Evolutionary conservation across 1,284 basidiomycete species (phyloP).

Genomic region (Puccinia brachypodii): DNA sequence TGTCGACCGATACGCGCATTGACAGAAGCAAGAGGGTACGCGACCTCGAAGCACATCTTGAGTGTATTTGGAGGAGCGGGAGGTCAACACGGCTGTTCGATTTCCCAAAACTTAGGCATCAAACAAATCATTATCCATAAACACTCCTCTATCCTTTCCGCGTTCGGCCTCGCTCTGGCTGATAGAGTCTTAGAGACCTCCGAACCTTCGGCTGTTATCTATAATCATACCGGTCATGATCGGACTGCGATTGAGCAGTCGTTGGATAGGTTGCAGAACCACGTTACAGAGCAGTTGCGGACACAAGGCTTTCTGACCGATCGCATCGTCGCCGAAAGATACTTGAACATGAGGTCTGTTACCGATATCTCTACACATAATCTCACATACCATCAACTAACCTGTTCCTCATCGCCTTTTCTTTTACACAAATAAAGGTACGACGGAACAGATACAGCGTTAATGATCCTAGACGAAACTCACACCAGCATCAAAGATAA

Average conservation of each 20-base stretch:
- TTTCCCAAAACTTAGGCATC: conserved; percentile 76
- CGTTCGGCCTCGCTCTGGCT: conserved; percentile 83
- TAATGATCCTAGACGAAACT: conserved; percentile 40
- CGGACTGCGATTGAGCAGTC: conserved; percentile 5
- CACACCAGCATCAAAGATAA: background rate
- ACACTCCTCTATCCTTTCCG: conserved; percentile 81
- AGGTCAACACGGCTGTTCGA: conserved; percentile 87
- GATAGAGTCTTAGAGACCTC: conserved; percentile 63
- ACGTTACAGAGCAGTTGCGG: conserved; percentile 22
- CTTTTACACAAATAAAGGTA: conserved; percentile 1
- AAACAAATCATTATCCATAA: conserved; percentile 79
- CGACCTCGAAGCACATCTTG: conserved; percentile 80
- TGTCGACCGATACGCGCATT: conserved; percentile 85
- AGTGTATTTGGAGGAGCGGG: conserved; percentile 89
- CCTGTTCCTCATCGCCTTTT: background rate
- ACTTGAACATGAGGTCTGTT: conserved; percentile 42
- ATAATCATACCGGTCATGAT: conserved; percentile 47
- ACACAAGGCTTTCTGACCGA: conserved; percentile 2
- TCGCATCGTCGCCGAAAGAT: conserved; percentile 31
- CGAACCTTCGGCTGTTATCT: conserved; percentile 54
- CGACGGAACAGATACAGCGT: conserved; percentile 46
- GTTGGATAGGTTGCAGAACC: conserved; percentile 49
- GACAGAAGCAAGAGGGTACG: conserved; percentile 85
- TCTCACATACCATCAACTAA: background rate
- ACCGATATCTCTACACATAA: background rate